Evolutionary conservation across 2,329 filamentous ascomycete genomes (phyloP).

Genomic region (Akanthomyces muscarius): DNA sequence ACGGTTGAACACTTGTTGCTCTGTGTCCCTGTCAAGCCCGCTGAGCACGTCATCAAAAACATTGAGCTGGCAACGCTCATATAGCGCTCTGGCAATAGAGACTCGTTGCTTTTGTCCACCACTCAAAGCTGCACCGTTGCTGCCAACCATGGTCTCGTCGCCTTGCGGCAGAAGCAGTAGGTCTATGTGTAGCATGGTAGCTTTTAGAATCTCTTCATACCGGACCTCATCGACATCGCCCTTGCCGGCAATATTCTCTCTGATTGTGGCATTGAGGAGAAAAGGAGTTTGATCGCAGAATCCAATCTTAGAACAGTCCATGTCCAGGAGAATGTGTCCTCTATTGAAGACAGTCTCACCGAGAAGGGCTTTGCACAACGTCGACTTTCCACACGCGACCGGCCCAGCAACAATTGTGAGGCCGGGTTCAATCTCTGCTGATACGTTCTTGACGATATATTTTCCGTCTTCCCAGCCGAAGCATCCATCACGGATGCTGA

Average conservation of each 20-base stretch:
- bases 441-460: slow-evolving; percentile 27
- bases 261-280: slow-evolving; percentile 23
- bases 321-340: not conserved
- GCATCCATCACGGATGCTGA: slow-evolving; percentile 18
- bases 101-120: slow-evolving; percentile 40
- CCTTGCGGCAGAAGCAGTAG: slow-evolving; percentile 32
- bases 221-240: slow-evolving; percentile 20
- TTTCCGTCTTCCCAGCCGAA: slow-evolving; percentile 33
- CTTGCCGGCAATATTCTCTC: slow-evolving; percentile 25
- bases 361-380: slow-evolving; percentile 36
- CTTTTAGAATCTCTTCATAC: slow-evolving; percentile 23
- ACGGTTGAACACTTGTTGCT: slow-evolving; percentile 32
- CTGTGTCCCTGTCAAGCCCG: slow-evolving; percentile 33
- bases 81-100: slow-evolving; percentile 23
- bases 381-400: slow-evolving; percentile 34
- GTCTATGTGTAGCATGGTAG: slow-evolving; percentile 20
- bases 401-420: slow-evolving; percentile 25
- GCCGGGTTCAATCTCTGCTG: no score
- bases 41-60: slow-evolving; percentile 31
- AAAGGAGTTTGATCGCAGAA: slow-evolving; percentile 33
- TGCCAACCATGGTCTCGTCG: slow-evolving; percentile 28
- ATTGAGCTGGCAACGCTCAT: slow-evolving; percentile 11
- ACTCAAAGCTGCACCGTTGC: slow-evolving; percentile 33
- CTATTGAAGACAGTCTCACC: slow-evolving; percentile 25
- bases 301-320: slow-evolving; percentile 20